Percentiles rank a stretch among this genome's conserved stretches.
phyloP scores from a whole-genome alignment of 352 stramenopile species.

The Phytophthora citrophthora region DNA sequence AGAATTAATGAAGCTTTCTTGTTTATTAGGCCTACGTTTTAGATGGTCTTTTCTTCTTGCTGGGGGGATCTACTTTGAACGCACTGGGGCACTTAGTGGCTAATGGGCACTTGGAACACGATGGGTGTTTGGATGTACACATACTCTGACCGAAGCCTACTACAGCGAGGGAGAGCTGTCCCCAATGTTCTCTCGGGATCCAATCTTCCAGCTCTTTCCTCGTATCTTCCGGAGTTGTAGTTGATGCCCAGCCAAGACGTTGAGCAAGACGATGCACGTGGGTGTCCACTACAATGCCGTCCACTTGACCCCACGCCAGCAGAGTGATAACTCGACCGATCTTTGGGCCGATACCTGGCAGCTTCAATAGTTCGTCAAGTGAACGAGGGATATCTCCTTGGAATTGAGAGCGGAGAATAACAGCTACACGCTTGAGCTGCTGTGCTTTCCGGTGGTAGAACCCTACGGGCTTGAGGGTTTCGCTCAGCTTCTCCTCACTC shows the following conservation, averaged over 20 bases:
- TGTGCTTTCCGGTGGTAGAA: constrained; percentile 81
- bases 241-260: constrained; percentile 61
- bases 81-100: constrained; percentile 61
- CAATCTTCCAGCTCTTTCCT: constrained; percentile 63
- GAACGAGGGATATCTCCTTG: constrained; percentile 56
- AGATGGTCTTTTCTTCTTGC: background rate
- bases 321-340: constrained; percentile 73
- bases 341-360: constrained; percentile 79
- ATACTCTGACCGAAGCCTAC: constrained; percentile 80
- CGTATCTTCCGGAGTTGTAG: constrained; percentile 47
- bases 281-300: constrained; percentile 81
- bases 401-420: constrained; percentile 44
- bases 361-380: constrained; percentile 43
- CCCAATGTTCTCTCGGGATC: constrained; percentile 67
- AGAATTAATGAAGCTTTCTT: constrained; percentile 24
- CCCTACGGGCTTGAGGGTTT: constrained; percentile 66
- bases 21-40: constrained; percentile 3
- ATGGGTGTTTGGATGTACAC: constrained; percentile 60
- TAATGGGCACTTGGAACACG: constrained; percentile 64
- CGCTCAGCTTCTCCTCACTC: constrained; percentile 43
- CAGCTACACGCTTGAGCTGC: constrained; percentile 62
- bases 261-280: constrained; percentile 76
- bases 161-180: constrained; percentile 61
- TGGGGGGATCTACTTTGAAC: constrained; percentile 24
- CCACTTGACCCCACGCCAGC: constrained; percentile 64